Evolutionary conservation across 495 filamentous ascomycete species (phyloP), one percentile per base, ranked within the genome.

Genomic region (Penicillium psychrofluorescens): DNA sequence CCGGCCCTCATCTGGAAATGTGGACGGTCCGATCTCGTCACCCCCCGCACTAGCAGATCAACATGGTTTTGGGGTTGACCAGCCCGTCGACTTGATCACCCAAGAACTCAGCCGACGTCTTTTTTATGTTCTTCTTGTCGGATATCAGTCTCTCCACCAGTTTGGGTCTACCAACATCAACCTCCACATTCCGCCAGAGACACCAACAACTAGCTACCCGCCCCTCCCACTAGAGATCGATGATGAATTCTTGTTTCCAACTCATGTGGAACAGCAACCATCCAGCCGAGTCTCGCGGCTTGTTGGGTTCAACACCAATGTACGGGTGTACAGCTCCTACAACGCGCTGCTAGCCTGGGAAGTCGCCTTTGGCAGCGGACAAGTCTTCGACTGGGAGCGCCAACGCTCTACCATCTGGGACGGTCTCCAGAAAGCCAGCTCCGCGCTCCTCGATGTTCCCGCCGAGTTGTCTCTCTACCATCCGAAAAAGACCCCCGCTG

Each of bases 211-310:
- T 27, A 84, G 80, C 4, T 90, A 90, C 58, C 88, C 89, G 1
- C 86, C 86, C n/a, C 64, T 88, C 2, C 89, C 89, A 0, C 54
- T 78, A 5, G 87, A 90, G 48, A 68, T 90, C 3, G 89, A 95
- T 53, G 88, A 95, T 52, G 77, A 83, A 29, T 89, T 74, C 46
- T 80, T 95, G 38, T 79, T 76, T 40, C 49, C 77, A 0, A 73
- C 74, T 2, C 76, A 84, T 44, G 70, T 85, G 37, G 67, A 79
- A 28, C 64, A 66, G 2, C 88, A 90, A 50, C 83, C 85, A 3
- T 54, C 75, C 9, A 76, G 71, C 7, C 64, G 71, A 10, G 61
- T 86, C 1, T 84, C 87, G 0, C 65, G 76, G 7, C 59, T 91
- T 7, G 74, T 79, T 1, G 89, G 82, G 0, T 94, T 91, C 69